phyloP scores from a whole-genome alignment of 768 basidiomycete genomes.

The Lentinula raphanica region DNA sequence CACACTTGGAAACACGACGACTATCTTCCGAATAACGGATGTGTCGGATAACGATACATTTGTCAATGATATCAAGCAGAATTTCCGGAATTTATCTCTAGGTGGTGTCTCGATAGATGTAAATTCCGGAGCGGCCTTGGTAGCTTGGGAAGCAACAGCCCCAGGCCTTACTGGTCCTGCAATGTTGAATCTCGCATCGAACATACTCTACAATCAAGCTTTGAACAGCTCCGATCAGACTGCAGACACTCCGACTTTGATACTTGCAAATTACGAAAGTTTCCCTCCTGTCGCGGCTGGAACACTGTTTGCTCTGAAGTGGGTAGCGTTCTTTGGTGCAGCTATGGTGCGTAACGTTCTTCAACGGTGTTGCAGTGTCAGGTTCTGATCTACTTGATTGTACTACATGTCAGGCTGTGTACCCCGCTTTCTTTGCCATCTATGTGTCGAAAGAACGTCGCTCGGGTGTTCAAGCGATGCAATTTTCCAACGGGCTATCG shows the following conservation, averaged over 20 bases:
- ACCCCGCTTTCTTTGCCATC: conserved; percentile 76
- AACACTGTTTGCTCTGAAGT: conserved; percentile 60
- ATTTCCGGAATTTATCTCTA: conserved; percentile 50
- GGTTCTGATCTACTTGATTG: too few relatives aligned
- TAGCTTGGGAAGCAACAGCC: conserved; percentile 69
- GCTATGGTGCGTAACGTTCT: conserved; percentile 49
- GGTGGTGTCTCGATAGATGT: conserved; percentile 67
- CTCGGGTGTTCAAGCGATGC: conserved; percentile 76
- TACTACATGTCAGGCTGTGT: conserved; percentile 52
- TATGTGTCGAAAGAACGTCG: conserved; percentile 73
- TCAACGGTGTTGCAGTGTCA: too few relatives aligned
- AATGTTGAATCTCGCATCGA: conserved; percentile 64
- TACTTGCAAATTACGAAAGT: conserved; percentile 49
- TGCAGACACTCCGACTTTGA: conserved; percentile 39
- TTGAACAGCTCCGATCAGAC: conserved; percentile 44
- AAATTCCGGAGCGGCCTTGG: conserved; percentile 41
- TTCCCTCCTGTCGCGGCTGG: conserved; percentile 55
- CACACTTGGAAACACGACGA: conserved; percentile 39
- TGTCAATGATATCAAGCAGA: conserved; percentile 41
- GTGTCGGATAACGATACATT: conserved; percentile 59
- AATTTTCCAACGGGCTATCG: conserved; percentile 69
- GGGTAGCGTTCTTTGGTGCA: conserved; percentile 71
- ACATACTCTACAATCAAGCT: conserved; percentile 60
- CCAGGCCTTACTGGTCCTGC: conserved; percentile 54
- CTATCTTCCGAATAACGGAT: conserved; percentile 30